Base-by-base conservation (phyloP, 768 basidiomycete species). In the Termitomyces sp. region DNA sequence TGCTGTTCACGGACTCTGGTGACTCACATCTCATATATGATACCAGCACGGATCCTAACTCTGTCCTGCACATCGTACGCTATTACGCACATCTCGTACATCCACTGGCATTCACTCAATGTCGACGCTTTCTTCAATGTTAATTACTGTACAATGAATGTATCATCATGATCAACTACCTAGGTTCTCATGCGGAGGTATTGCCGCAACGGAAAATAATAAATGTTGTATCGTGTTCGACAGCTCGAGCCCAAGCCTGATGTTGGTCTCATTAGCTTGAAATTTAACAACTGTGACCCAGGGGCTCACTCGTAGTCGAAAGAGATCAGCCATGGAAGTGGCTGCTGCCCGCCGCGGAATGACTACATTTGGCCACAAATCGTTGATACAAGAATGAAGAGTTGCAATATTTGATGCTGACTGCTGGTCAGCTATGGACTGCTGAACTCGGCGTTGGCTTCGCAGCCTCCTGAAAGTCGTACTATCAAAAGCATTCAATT, bases 201-300 rank as follows among this genome's bases (percentile, higher is more conserved):
- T 39, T 8, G 3, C 67, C 62, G 30, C 64, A 67, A 30, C 58
- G 55, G 14, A 68, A 62, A 14, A 68, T 40, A 5, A 68, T 62
- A 26, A 65, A 60, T 22, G 59, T 65, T 26, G 57, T 60, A 24
- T 66, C 48, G 22, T 55, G 27, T 27, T 59, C 49, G 26, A 61
- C 64, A 12, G 64, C 47, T 42, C 55, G 46, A 16, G 55, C 56
- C 64, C 65, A 66, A 0, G 59, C 55, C 65, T 66, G 24, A 4
- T 8, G 30, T 24, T 20, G 14, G 6, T n/a, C 5, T 20, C 13
- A 36, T 40, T 24, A 32, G 24, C 30, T 30, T 14, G n/a, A 24
- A 18, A 7, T 5, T 13, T 30, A 2, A 4, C 20, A 18, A 22
- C 20, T 27, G 34, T 37, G 12, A 48, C 22, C 4, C n/a, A 14